Conservation (phyloP, 2,329 filamentous ascomycete species). For the Bipolaris zeicola region DNA sequence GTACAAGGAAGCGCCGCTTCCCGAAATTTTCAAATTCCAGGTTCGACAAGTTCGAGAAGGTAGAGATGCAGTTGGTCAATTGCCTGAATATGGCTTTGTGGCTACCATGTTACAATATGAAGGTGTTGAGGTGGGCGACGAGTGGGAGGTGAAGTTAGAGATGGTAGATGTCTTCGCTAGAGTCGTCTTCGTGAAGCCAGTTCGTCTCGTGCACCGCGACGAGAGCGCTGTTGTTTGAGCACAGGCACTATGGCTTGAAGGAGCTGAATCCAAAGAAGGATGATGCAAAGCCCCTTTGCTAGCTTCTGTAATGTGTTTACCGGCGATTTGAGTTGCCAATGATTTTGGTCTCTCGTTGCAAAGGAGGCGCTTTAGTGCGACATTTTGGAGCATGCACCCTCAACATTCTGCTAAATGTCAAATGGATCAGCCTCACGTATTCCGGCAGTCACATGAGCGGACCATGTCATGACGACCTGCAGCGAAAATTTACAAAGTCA, state of each 20-base stretch:
- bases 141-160: constrained; percentile 53
- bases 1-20: constrained; percentile 59
- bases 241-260: neutral
- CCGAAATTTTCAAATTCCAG: constrained; percentile 52
- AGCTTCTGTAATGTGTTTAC: no score
- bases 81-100: constrained; percentile 26
- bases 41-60: constrained; percentile 16
- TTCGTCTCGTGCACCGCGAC: constrained; percentile 46
- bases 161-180: constrained; percentile 45
- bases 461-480: constrained; percentile 9
- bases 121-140: constrained; percentile 47
- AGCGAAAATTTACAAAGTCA: constrained; percentile 12
- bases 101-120: constrained; percentile 18
- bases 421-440: constrained; percentile 11
- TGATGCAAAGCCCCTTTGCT: neutral
- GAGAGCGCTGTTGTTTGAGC: neutral
- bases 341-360: constrained; percentile 3
- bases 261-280: neutral
- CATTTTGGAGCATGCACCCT: neutral
- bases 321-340: neutral
- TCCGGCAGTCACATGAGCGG: neutral
- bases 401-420: constrained; percentile 16
- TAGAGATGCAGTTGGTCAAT: constrained; percentile 15
- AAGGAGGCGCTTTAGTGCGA: constrained; percentile 30
- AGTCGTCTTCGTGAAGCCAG: constrained; percentile 40